Conservation (phyloP, 345 rosid species). For the Streptanthus diversifolius region DNA sequence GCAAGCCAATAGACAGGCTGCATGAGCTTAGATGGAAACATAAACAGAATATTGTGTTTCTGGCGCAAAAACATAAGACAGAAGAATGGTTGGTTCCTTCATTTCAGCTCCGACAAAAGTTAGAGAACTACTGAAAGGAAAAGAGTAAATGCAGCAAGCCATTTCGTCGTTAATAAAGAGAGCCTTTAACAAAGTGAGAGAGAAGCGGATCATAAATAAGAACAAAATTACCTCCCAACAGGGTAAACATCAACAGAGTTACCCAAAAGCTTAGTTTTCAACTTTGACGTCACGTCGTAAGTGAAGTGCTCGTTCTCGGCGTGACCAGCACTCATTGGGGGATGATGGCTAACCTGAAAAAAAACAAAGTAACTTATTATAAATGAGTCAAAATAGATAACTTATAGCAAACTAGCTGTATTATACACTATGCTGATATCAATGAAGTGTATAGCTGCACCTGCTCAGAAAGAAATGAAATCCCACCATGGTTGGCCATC, state of each 20-base stretch:
- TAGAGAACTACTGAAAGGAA: not conserved
- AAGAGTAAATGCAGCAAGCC: not conserved
- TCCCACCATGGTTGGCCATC: conserved; percentile 69
- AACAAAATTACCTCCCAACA: conserved; percentile 55
- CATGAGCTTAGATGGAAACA: conserved; percentile 14
- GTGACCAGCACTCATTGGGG: conserved; percentile 94
- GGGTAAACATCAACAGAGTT: conserved; percentile 71
- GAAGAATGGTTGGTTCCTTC: not conserved
- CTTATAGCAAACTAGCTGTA: not conserved
- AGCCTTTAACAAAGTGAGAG: not conserved
- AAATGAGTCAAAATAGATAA: not conserved
- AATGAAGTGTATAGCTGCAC: conserved; percentile 35
- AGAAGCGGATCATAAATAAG: not conserved
- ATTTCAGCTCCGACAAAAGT: not conserved
- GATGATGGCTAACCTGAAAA: conserved; percentile 88
- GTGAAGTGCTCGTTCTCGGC: conserved; percentile 86
- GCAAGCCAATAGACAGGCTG: conserved; percentile 22
- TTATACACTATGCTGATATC: not conserved
- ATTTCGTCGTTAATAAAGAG: not conserved
- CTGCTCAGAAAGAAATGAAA: conserved; percentile 86
- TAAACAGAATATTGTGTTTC: not conserved
- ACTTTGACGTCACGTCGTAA: conserved; percentile 76
- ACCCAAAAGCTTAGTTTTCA: conserved; percentile 81
- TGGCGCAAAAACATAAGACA: not conserved
- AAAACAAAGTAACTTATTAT: not conserved